Conservation (phyloP, 2,329 filamentous ascomycete species). For the Rutstroemia sp. region DNA sequence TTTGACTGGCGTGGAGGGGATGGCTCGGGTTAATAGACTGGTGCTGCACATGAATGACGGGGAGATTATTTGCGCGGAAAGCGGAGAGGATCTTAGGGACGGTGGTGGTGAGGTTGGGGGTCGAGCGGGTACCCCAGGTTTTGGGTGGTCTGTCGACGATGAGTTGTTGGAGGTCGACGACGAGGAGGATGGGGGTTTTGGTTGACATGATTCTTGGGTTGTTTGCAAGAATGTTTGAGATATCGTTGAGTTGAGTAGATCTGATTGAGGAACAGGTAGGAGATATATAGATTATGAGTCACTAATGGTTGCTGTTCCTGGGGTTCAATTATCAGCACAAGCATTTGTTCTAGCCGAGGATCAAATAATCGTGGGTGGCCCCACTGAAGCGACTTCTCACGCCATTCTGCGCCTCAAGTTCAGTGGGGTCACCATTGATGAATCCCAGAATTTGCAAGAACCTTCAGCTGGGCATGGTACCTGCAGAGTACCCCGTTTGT, state of each 20-base stretch:
- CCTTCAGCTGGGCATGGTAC: too few species aligned
- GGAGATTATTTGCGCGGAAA: conserved; percentile 16
- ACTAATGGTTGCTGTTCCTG: too few species aligned
- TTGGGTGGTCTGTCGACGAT: conserved; percentile 10
- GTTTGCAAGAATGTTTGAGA: too few species aligned
- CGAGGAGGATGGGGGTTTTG: conserved; percentile 10
- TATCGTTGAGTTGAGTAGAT: neutral
- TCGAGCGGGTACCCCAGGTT: conserved; percentile 20
- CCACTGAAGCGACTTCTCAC: too few species aligned
- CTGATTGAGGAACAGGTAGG: neutral
- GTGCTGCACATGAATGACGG: conserved; percentile 19
- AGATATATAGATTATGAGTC: neutral
- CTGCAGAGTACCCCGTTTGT: too few species aligned
- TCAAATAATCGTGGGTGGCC: too few species aligned
- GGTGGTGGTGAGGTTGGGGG: conserved; percentile 15
- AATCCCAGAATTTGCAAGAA: too few species aligned
- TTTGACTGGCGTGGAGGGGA: conserved; percentile 11
- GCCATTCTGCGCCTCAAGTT: too few species aligned
- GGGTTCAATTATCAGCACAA: too few species aligned
- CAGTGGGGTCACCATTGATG: too few species aligned
- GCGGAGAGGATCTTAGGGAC: conserved; percentile 12
- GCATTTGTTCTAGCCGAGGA: too few species aligned
- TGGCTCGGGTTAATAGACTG: conserved; percentile 12
- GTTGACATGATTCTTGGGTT: neutral
- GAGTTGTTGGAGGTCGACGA: conserved; percentile 21